Evolutionary conservation across 1,139 yeast genomes (phyloP).

Genomic region (Suhomyces kunorum): DNA sequence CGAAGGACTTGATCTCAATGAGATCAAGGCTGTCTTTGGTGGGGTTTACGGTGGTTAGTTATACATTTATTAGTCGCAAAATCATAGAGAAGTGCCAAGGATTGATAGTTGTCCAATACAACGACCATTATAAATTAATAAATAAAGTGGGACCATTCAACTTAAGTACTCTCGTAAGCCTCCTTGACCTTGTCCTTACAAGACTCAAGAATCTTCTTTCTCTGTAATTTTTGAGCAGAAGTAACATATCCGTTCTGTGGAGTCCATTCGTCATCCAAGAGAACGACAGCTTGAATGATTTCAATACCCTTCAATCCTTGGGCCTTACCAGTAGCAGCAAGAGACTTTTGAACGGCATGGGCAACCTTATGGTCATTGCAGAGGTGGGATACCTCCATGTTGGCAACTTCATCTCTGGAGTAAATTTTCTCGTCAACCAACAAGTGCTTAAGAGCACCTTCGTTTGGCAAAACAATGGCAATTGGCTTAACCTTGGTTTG

Average conservation of each 20-base stretch:
- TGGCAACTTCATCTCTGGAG: slow-evolving; percentile 48
- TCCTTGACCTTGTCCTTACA: slow-evolving; percentile 60
- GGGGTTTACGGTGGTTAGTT: slow-evolving; percentile 35
- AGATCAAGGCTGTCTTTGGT: slow-evolving; percentile 49
- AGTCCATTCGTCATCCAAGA: slow-evolving; percentile 94
- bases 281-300: slow-evolving; percentile 72
- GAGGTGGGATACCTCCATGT: slow-evolving; percentile 47
- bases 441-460: slow-evolving; percentile 55
- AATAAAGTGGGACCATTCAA: neutral
- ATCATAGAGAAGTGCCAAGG: slow-evolving; percentile 4
- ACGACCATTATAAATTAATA: slow-evolving; percentile 2
- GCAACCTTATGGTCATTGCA: slow-evolving; percentile 60
- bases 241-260: slow-evolving; percentile 94
- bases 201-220: slow-evolving; percentile 81
- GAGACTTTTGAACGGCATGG: slow-evolving; percentile 55
- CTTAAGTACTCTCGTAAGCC: slow-evolving; percentile 39
- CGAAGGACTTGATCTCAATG: slow-evolving; percentile 38
- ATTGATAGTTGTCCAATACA: slow-evolving; percentile 1
- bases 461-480: slow-evolving; percentile 86
- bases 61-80: slow-evolving; percentile 8
- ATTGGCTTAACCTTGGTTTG: slow-evolving; percentile 82
- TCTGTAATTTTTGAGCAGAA: slow-evolving; percentile 93
- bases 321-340: slow-evolving; percentile 72
- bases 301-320: slow-evolving; percentile 89
- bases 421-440: slow-evolving; percentile 58